Percentiles rank a stretch among this genome's conserved stretches.
Conservation (phyloP, 192 early-diverging fungal species). For the Backusella tarrabulga region DNA sequence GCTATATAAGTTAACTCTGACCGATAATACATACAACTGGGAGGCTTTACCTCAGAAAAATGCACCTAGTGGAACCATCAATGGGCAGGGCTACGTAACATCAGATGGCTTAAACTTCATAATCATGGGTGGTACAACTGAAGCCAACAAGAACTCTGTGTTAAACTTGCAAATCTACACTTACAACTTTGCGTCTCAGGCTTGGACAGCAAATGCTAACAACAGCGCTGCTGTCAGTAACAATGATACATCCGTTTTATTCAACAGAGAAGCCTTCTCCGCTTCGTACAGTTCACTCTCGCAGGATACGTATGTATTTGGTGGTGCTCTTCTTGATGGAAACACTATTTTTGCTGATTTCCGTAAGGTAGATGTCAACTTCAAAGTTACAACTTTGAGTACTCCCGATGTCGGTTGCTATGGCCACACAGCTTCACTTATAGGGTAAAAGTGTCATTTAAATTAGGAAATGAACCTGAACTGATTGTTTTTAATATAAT, state of each 20-base stretch:
- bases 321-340: neutral
- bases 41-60: constrained; percentile 10
- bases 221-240: too few species aligned
- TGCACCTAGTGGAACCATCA: neutral
- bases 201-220: too few species aligned
- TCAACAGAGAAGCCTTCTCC: constrained; percentile 11
- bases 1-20: neutral
- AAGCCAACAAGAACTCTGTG: neutral
- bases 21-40: constrained; percentile 13
- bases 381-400: neutral
- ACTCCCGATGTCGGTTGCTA: constrained; percentile 8
- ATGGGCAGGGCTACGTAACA: constrained; percentile 15
- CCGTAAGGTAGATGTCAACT: constrained; percentile 6
- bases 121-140: constrained; percentile 10
- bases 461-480: neutral
- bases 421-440: constrained; percentile 25
- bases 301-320: constrained; percentile 16
- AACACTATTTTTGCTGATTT: constrained; percentile 11
- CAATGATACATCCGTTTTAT: too few species aligned
- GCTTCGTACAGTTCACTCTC: neutral
- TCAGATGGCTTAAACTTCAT: neutral
- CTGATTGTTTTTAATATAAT: neutral
- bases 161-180: neutral
- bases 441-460: constrained; percentile 11
- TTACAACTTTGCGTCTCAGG: too few species aligned